Evolutionary conservation across 768 basidiomycete species (phyloP), one percentile per base, ranked within the genome.

Genomic region (Amanita thiersii): DNA sequence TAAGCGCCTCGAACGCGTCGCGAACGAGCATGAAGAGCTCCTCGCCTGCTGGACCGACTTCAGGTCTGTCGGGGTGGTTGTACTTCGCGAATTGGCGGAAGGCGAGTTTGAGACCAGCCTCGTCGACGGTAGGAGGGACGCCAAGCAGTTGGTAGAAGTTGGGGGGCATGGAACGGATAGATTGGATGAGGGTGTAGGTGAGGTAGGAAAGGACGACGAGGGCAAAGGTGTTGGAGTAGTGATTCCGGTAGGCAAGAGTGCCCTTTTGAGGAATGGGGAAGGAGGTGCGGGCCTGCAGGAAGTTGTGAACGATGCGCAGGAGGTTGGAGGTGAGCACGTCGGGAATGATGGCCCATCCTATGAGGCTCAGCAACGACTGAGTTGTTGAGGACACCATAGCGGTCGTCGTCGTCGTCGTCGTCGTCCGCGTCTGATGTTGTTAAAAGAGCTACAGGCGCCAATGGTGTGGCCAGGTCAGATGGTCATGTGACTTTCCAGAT

Each of bases 81-180:
- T 62, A 68, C 56, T 72, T 76, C 17, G 84, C 89, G 50, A 91
- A 89, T 14, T 72, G 64, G 40, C 86, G 68, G 57, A 88, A 91
- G 2, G 81, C 86, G 4, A 62, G 47, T 61, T 86, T 89, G 48
- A 92, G 66, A 5, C 68, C 72, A 30, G 57, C 58, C 37, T 83
- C 84, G 53, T 86, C 82, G 0, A 79, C 78, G n/a, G 59, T 60
- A 1, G 80, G 73, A 5, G 60, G 44, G 2, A 85, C 76, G 3
- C 72, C 77, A 14, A 91, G 74, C 10, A 86, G 68, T 47, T 89
- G 69, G 58, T 90, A 92, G 57, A 81, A 87, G 54, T 85, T 92
- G n/a, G 68, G 74, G 8, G 69, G 67, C 54, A 81, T 68, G 1
- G 71, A 62, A n/a, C 61, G 61, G 3, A 75, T 68, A 4, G 77